Conservation (phyloP, 805 yeast genomes). For the Sporopachydermia lactativora region DNA sequence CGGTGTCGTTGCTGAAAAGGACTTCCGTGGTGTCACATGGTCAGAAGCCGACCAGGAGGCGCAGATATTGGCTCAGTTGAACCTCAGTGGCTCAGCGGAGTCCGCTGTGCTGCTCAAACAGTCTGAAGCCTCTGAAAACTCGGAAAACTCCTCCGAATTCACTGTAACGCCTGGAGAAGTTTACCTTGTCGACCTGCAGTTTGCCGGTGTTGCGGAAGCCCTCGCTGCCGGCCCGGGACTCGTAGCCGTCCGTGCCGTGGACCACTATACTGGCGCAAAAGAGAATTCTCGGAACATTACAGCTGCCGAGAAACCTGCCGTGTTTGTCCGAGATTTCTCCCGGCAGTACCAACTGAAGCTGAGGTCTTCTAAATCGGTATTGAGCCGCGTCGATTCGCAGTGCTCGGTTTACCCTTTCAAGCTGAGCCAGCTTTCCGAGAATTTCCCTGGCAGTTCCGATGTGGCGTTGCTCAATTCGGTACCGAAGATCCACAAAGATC, state of each 20-base stretch:
- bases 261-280: slow-evolving; percentile 42
- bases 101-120: slow-evolving; percentile 4
- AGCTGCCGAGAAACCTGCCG: slow-evolving; percentile 44
- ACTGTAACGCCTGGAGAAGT: slow-evolving; percentile 70
- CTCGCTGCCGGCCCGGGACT: slow-evolving; percentile 44
- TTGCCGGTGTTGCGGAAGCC: slow-evolving; percentile 50
- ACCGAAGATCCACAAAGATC: slow-evolving; percentile 33
- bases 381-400: slow-evolving; percentile 55
- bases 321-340: slow-evolving; percentile 80
- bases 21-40: slow-evolving; percentile 87
- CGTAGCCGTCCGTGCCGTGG: slow-evolving; percentile 52
- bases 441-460: slow-evolving; percentile 34
- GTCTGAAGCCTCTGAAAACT: slow-evolving; percentile 10
- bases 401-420: slow-evolving; percentile 89
- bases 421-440: slow-evolving; percentile 50
- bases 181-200: slow-evolving; percentile 67
- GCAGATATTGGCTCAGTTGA: slow-evolving; percentile 27
- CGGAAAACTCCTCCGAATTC: slow-evolving; percentile 39
- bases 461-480: slow-evolving; percentile 21
- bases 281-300: slow-evolving; percentile 38
- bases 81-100: slow-evolving; percentile 7
- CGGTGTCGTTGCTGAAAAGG: slow-evolving; percentile 82
- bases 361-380: slow-evolving; percentile 55
- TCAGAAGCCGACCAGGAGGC: slow-evolving; percentile 70
- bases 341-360: slow-evolving; percentile 64